phyloP scores from a whole-genome alignment of 352 stramenopile genomes.

The Ophiocytium majus region DNA sequence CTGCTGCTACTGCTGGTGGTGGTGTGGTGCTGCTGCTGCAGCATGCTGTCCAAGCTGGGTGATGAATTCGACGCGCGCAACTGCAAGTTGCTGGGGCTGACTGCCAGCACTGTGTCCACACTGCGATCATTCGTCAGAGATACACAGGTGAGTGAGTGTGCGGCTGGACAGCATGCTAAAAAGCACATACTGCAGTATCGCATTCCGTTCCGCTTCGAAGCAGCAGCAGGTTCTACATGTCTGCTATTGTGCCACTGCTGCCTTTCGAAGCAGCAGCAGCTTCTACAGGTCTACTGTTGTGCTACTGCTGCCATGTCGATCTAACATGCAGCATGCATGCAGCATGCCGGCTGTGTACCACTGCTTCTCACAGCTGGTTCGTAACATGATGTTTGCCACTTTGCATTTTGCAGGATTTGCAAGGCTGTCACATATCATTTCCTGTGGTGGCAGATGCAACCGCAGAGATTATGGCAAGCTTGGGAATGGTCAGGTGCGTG shows the following conservation, averaged over 20 bases:
- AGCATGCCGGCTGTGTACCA: too few species aligned
- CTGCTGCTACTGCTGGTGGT: background rate
- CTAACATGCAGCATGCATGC: too few species aligned
- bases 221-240: too few species aligned
- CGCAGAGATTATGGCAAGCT: slow-evolving; percentile 63
- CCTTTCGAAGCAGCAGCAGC: too few species aligned
- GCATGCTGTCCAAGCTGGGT: slow-evolving; percentile 46
- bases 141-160: slow-evolving; percentile 58
- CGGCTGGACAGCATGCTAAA: background rate
- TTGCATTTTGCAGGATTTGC: slow-evolving; percentile 43
- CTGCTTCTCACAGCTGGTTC: too few species aligned
- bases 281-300: too few species aligned
- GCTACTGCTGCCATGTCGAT: too few species aligned
- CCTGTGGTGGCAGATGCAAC: slow-evolving; percentile 73
- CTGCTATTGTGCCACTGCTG: too few species aligned
- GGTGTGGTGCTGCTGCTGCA: too few species aligned
- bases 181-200: background rate
- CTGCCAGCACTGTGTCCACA: slow-evolving; percentile 36
- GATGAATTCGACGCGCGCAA: slow-evolving; percentile 68
- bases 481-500: slow-evolving; percentile 37
- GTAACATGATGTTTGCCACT: too few species aligned
- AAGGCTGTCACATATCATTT: slow-evolving; percentile 66
- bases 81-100: slow-evolving; percentile 70
- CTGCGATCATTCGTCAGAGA: slow-evolving; percentile 59
- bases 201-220: too few species aligned